Base-by-base conservation (phyloP, 2,329 filamentous ascomycete species). In the Monilinia fructigena region DNA sequence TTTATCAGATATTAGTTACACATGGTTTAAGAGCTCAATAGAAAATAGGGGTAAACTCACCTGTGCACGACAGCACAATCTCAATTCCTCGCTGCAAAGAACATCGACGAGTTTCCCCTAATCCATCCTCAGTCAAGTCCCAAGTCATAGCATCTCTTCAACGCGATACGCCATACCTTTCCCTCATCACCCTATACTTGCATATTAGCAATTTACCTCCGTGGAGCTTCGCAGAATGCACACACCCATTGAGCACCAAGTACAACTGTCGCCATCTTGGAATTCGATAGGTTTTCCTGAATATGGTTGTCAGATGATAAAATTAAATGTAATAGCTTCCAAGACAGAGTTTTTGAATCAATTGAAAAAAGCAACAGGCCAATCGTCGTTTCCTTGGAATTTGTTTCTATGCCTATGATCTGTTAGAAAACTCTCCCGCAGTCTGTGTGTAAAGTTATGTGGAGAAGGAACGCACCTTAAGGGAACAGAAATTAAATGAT, bases 91-190 rank as follows among this genome's bases (percentile, higher is more conserved):
- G 11, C 59, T 60, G 38, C 63, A 65, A 38, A 65, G 63, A 16
- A 83, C 82, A 73, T 84, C 85, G 72, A 84, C 82, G 66, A 87
- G 82, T 75, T 86, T 86, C 69, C 84, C 85, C 76, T 86, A 85
- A 63, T 74, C 76, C 40, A 59, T 42, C 48, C 42, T 59, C 63
- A 65, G 52, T 65, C 47, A 52, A 31, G 20, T 40, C n/a, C n/a
- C 11, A 28, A 6, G 6, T 26, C 1, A 52, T n/a, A 16, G 10
- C 58, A n/a, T 50, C 31, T 55, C 40, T 23, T 23, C 42, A 64
- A 18, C 47, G 11, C n/a, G 40, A 42, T 40, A 11, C 31, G 31
- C 31, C 54, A 65, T 65, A 65, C 63, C 63, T 65, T 65, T 54
- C 63, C 63, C 38, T 65, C 63, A 18, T 65, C 63, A 8, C 63